Evolutionary conservation across 2,329 filamentous ascomycete genomes (phyloP).

Genomic region (Clonostachys rhizophaga): DNA sequence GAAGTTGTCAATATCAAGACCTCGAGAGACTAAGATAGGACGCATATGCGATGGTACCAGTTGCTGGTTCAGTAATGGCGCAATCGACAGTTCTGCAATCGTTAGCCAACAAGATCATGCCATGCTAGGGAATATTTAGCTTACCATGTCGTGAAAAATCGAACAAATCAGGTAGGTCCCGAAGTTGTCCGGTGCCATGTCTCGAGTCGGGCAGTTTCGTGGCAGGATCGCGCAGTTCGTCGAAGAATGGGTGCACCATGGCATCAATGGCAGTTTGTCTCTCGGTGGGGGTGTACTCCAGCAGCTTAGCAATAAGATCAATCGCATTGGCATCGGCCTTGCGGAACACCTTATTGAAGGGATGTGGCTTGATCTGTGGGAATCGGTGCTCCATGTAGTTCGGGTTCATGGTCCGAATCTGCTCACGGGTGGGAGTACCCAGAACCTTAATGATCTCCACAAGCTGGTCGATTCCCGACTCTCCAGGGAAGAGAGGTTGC

Average conservation of each 20-base stretch:
- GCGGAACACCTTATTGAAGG: constrained; percentile 98
- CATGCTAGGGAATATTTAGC: constrained; percentile 18
- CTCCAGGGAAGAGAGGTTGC: constrained; percentile 94
- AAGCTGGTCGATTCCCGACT: constrained; percentile 96
- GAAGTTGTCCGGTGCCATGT: constrained; percentile 73
- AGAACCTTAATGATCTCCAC: constrained; percentile 99
- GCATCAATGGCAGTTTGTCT: constrained; percentile 89
- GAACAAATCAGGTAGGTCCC: constrained; percentile 84
- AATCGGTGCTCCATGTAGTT: constrained; percentile 99
- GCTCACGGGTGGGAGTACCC: constrained; percentile 92
- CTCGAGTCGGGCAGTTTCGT: constrained; percentile 93
- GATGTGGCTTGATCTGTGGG: constrained; percentile 98
- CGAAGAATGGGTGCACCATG: constrained; percentile 98
- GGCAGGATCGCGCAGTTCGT: constrained; percentile 87
- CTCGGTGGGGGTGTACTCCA: constrained; percentile 97
- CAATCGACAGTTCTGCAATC: constrained; percentile 84
- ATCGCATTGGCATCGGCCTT: constrained; percentile 92
- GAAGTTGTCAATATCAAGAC: constrained; percentile 91
- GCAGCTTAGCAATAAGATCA: constrained; percentile 85
- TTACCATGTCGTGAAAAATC: constrained; percentile 92
- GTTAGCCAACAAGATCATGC: too few relatives aligned
- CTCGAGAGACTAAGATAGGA: constrained; percentile 66
- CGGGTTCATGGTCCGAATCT: constrained; percentile 99
- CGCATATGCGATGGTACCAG: constrained; percentile 83
- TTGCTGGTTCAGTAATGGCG: constrained; percentile 78